Conservation (phyloP, 1,284 basidiomycete species). For the Boletus holoroseus region DNA sequence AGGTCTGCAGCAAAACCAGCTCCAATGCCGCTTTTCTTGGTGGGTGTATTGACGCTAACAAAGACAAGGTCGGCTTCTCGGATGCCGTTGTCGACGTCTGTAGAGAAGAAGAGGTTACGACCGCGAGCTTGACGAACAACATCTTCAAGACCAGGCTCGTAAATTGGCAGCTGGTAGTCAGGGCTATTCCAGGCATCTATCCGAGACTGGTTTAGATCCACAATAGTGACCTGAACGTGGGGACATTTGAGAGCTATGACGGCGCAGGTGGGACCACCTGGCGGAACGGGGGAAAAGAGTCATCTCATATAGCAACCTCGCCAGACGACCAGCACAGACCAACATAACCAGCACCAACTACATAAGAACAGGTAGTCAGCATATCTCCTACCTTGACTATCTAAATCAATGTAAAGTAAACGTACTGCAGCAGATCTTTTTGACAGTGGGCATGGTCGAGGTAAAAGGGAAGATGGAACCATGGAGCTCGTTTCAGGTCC, state of each 20-base stretch:
- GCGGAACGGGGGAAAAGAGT: conserved; percentile 6
- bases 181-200: conserved; percentile 94
- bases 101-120: conserved; percentile 95
- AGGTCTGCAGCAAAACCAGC: conserved; percentile 97
- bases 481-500: neutral
- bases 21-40: conserved; percentile 96
- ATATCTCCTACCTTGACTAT: neutral
- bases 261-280: conserved; percentile 90
- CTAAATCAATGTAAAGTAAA: conserved; percentile 24
- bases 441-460: conserved; percentile 37
- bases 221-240: conserved; percentile 92
- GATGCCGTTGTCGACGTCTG: conserved; percentile 91
- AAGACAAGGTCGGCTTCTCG: conserved; percentile 89
- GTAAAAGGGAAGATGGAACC: neutral
- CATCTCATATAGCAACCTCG: neutral
- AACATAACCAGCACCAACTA: conserved; percentile 95
- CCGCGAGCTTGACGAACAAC: conserved; percentile 87
- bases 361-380: conserved; percentile 10
- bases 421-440: conserved; percentile 89
- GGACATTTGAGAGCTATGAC: conserved; percentile 95
- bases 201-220: conserved; percentile 92
- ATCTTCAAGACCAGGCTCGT: conserved; percentile 95
- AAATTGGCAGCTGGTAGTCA: conserved; percentile 80
- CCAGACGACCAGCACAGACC: conserved; percentile 47
- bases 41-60: conserved; percentile 94